Base-by-base conservation (phyloP, 176 grass and related monocot genomes). In the Raddia distichophylla region DNA sequence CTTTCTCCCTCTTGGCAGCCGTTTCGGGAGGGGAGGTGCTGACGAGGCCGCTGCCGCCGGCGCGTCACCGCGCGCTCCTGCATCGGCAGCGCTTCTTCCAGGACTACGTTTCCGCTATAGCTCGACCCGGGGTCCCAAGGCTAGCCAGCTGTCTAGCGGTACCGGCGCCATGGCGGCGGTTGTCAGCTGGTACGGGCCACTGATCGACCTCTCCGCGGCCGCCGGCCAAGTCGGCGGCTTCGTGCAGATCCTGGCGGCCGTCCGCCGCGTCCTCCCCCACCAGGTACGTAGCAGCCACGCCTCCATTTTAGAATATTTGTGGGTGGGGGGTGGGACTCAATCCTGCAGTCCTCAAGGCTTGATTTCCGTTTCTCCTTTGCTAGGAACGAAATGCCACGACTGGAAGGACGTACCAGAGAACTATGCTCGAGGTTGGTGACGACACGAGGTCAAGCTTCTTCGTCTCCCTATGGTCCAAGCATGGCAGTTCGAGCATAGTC, bases 171-270 rank as follows among this genome's bases (percentile, higher is more conserved):
- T 89, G 87, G 70, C 77, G 27, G 80, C 81, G 0, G 59, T 78
- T 10, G 80, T 90, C 35, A 90, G 91, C 71, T 94, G 91, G 91
- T 94, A 94, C 88, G 91, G 91, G 0, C 91, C 91, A 22, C 88
- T 94, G 35, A 74, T 91, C 86, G 88, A 94, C 71, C 88, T 94
- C 53, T 85, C 86, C n/a, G 79, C 49, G 53, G 91, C 88, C 56
- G 75, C 69, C 76, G 69, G 82, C 14, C 88, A 94, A 32, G 52
- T 90, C 32, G 88, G 79, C 64, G 75, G 80, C 4, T 86, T 94
- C 79, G 91, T 91, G 71, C 91, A 91, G 86, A 46, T 91, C 5
- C 83, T 94, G 70, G 88, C 74, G 52, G 42, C 79, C 71, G 91
- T 91, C 44, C 79, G 60, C 32, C 32, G 71, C 27, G 14, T 79